Percentiles rank a stretch among this genome's conserved stretches.
Evolutionary conservation across 495 filamentous ascomycete species (phyloP).

Genomic region (Trichoderma orchidacearum): DNA sequence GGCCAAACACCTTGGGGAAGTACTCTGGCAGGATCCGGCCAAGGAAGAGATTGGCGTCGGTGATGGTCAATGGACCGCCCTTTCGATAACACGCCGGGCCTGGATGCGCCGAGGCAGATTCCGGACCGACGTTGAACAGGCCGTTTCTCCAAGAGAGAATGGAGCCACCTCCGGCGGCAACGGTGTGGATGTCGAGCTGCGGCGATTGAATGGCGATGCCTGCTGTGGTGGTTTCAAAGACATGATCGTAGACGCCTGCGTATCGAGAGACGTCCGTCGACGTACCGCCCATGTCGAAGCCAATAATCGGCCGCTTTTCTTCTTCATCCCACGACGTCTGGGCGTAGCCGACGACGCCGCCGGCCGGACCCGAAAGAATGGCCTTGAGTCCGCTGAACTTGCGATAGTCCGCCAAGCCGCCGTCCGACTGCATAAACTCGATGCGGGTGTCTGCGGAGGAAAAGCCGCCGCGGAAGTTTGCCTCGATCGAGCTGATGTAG

Average conservation of each 20-base stretch:
- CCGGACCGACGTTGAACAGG: constrained; percentile 85
- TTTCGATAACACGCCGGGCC: constrained; percentile 93
- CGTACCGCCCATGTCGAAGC: constrained; percentile 92
- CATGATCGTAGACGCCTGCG: constrained; percentile 86
- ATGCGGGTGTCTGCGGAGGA: constrained; percentile 48
- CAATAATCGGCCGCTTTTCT: constrained; percentile 81
- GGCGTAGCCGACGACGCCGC: constrained; percentile 84
- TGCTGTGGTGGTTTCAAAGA: constrained; percentile 93
- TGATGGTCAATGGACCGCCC: constrained; percentile 87
- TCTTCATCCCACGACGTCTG: constrained; percentile 79
- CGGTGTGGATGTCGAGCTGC: constrained; percentile 95
- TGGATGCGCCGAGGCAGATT: constrained; percentile 84
- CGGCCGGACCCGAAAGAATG: constrained; percentile 67
- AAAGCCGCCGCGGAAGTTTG: constrained; percentile 57
- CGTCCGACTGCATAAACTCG: constrained; percentile 81
- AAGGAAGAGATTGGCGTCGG: constrained; percentile 84
- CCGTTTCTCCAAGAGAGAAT: constrained; percentile 84
- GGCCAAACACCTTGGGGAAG: constrained; percentile 93
- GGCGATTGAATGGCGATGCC: constrained; percentile 91
- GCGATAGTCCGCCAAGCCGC: constrained; percentile 61
- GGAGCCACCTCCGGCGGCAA: constrained; percentile 90
- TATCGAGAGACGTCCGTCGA: constrained; percentile 91
- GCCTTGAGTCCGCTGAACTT: constrained; percentile 62
- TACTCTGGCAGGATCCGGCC: constrained; percentile 83
- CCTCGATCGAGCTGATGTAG: constrained; percentile 19